Evolutionary conservation across 1,284 basidiomycete genomes (phyloP).

Genomic region (Trichosporon sp.): DNA sequence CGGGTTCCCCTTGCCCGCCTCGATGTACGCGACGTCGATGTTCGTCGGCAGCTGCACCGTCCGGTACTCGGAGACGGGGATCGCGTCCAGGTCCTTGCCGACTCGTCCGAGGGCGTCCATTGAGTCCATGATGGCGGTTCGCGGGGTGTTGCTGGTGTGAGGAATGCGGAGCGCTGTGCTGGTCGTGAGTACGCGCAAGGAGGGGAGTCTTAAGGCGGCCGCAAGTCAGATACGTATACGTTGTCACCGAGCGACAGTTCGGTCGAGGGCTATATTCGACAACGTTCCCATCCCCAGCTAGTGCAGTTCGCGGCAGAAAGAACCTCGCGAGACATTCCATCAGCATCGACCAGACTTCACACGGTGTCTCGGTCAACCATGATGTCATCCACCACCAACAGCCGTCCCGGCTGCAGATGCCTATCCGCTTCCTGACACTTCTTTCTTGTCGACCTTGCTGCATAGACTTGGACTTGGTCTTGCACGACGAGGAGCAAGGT

Average conservation of each 20-base stretch:
- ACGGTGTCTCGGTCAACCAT: not conserved
- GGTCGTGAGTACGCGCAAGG: too few species aligned
- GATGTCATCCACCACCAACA: too few species aligned
- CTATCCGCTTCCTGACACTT: too few species aligned
- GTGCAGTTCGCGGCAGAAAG: not conserved
- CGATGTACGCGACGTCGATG: conserved; percentile 51
- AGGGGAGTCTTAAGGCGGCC: not conserved
- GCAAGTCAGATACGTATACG: not conserved
- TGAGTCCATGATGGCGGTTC: not conserved
- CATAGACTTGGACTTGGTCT: too few species aligned
- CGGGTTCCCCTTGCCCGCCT: conserved; percentile 42
- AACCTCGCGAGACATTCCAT: not conserved
- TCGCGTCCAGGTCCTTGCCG: not conserved
- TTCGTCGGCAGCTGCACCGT: not conserved
- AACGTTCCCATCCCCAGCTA: not conserved
- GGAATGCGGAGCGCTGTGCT: not conserved
- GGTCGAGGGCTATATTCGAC: not conserved
- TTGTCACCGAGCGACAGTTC: not conserved
- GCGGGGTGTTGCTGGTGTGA: not conserved
- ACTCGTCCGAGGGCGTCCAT: not conserved
- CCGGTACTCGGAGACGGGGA: not conserved
- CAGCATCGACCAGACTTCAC: not conserved
- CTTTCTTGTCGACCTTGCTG: too few species aligned
- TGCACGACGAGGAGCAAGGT: too few species aligned
- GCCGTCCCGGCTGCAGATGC: too few species aligned